Evolutionary conservation across 129 eudicot species (phyloP), one percentile per base, ranked within the genome.

Genomic region (Flaveria robusta): DNA sequence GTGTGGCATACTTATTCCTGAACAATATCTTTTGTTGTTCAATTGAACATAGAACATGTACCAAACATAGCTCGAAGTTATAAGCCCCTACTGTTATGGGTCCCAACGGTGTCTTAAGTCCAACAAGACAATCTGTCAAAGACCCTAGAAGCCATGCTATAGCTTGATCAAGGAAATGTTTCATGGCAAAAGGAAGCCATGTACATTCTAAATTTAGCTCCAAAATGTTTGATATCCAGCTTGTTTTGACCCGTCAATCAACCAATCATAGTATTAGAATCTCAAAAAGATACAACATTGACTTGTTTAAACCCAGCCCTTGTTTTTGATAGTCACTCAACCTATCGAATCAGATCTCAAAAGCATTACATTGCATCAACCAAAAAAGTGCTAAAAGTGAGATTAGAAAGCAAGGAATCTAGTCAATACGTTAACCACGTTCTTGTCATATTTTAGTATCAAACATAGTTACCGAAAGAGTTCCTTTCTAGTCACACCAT

Each of bases 391-490:
- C 70, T 22, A 70, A 49, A 51, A 12, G 66, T 31, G 39, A 87
- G 78, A 87, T 88, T 89, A 73, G 92, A 92, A 85, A 91, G 89
- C 96, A 88, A 11, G 23, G 23, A 20, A 68, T 55, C 12, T 47
- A n/a, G n/a, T 24, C 27, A 7, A 67, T 26, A 4, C 27, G 10
- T 46, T 37, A 66, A 26, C 66, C 22, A 70, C 66, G 47, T 49
- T 47, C 12, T 24, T 47, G 54, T 5, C 52, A 31, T 20, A 58
- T 55, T 19, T n/a, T 22, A 77, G 51, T 26, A 22, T n/a, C 37
- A 51, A 50, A 51, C 67, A 55, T 27, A 71, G 12, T 60, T 49
- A 26, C 31, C 47, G 2, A 43, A 62, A 16, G 1, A 7, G 70
- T 22, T 43, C 19, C 62, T 10, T 59, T 31, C 62, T 18, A 55